phyloP scores from a whole-genome alignment of 148 eudicot species.

The Spergularia bocconei region DNA sequence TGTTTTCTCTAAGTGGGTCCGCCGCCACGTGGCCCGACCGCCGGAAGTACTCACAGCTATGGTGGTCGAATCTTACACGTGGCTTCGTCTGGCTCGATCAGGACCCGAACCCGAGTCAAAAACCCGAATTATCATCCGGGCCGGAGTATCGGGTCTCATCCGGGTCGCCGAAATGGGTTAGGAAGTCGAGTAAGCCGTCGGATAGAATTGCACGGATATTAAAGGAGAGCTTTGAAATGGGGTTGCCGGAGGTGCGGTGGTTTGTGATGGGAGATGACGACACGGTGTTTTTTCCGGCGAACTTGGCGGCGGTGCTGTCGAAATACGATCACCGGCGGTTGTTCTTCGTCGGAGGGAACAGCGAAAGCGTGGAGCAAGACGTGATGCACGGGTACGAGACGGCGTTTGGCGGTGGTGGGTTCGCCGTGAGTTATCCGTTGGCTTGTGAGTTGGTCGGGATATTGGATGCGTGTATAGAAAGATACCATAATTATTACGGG shows the following conservation, averaged over 20 bases:
- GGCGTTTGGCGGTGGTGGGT: slow-evolving; percentile 93
- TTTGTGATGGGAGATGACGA: slow-evolving; percentile 98
- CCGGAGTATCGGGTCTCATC: slow-evolving; percentile 30
- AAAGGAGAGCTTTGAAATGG: slow-evolving; percentile 46
- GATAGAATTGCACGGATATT: slow-evolving; percentile 73
- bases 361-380: slow-evolving; percentile 88
- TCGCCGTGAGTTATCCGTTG: slow-evolving; percentile 67
- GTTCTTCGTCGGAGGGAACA: slow-evolving; percentile 66
- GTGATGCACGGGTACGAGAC: slow-evolving; percentile 71
- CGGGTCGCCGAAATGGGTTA: slow-evolving; percentile 36
- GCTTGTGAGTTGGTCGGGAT: slow-evolving; percentile 47
- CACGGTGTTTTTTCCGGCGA: slow-evolving; percentile 70
- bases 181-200: slow-evolving; percentile 33
- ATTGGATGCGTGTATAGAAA: slow-evolving; percentile 67
- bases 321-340: slow-evolving; percentile 66
- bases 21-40: slow-evolving; percentile 56
- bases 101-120: slow-evolving; percentile 26
- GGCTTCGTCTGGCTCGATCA: slow-evolving; percentile 70
- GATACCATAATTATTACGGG: slow-evolving; percentile 68
- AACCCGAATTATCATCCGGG: neutral
- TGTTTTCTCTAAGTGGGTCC: slow-evolving; percentile 71
- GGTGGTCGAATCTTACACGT: slow-evolving; percentile 70
- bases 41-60: slow-evolving; percentile 48
- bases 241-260: slow-evolving; percentile 60
- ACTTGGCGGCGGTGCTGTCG: slow-evolving; percentile 56